A percentile compares a stretch with the other conserved stretches of the same genome.
Conservation (phyloP, 2,329 filamentous ascomycete species). For the Penicillium olsonii region DNA sequence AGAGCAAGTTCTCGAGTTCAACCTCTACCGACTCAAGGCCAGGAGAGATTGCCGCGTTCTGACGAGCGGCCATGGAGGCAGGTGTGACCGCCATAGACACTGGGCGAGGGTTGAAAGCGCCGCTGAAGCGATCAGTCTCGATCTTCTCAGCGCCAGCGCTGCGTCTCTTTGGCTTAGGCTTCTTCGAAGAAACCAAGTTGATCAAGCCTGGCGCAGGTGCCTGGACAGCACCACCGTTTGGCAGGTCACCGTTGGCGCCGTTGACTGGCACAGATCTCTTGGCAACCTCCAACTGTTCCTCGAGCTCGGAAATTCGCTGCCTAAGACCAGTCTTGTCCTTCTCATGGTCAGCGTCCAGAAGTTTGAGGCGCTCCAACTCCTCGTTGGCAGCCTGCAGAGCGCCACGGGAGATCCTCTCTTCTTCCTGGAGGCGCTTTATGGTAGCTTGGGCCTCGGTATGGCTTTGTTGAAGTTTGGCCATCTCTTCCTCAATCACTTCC, state of each 20-base stretch:
- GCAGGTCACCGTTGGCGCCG: slow-evolving; percentile 58
- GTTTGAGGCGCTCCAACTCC: slow-evolving; percentile 77
- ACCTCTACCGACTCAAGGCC: slow-evolving; percentile 88
- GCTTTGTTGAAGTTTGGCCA: slow-evolving; percentile 83
- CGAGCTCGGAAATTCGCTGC: slow-evolving; percentile 84
- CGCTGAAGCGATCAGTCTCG: slow-evolving; percentile 86
- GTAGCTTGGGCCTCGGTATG: slow-evolving; percentile 89
- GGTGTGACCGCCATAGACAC: slow-evolving; percentile 86
- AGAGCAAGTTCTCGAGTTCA: slow-evolving; percentile 89
- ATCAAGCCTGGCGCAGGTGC: slow-evolving; percentile 75
- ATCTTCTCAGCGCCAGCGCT: slow-evolving; percentile 86
- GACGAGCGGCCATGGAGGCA: slow-evolving; percentile 55
- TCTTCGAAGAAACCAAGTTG: slow-evolving; percentile 96
- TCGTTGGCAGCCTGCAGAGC: slow-evolving; percentile 75
- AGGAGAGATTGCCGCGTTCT: slow-evolving; percentile 75
- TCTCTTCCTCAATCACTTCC: slow-evolving; percentile 90
- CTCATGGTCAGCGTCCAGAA: slow-evolving; percentile 74
- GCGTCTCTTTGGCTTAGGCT: slow-evolving; percentile 77
- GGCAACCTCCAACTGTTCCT: slow-evolving; percentile 88
- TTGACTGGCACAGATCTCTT: slow-evolving; percentile 76
- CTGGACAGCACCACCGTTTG: slow-evolving; percentile 62
- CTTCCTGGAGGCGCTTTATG: slow-evolving; percentile 91
- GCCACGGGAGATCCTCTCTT: slow-evolving; percentile 83
- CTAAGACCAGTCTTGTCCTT: slow-evolving; percentile 81
- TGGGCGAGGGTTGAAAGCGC: slow-evolving; percentile 88